Conservation (phyloP, 306 rosid species). For the Acacia melanoxylon region DNA sequence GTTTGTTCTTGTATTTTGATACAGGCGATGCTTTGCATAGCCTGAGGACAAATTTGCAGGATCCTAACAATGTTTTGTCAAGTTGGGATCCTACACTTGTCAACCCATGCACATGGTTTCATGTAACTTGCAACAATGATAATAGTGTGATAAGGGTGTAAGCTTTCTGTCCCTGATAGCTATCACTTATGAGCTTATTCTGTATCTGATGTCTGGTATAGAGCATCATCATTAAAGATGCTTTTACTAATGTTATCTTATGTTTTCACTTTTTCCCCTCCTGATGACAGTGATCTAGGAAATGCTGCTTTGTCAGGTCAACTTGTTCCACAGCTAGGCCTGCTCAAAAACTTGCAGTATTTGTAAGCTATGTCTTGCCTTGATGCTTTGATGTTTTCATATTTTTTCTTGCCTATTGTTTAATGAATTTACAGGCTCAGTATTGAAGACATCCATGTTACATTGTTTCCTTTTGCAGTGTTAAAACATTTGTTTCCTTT, state of each 20-base stretch:
- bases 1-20: conserved; percentile 30
- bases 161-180: conserved; percentile 39
- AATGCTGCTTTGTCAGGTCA: conserved; percentile 95
- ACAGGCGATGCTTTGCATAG: conserved; percentile 98
- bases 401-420: conserved; percentile 9
- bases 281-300: conserved; percentile 81
- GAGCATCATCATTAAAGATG: conserved; percentile 14
- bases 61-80: conserved; percentile 94
- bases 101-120: conserved; percentile 99
- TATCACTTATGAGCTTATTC: conserved; percentile 1
- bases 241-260: conserved; percentile 28
- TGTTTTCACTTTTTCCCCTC: conserved; percentile 24
- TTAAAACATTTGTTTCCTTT: not conserved
- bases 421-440: not conserved
- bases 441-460: conserved; percentile 1
- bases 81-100: conserved; percentile 99
- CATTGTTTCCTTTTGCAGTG: not conserved
- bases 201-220: not conserved
- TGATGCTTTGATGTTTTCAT: conserved; percentile 21
- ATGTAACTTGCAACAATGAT: conserved; percentile 97
- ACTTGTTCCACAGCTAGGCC: conserved; percentile 97
- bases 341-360: conserved; percentile 92
- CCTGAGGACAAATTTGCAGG: conserved; percentile 80
- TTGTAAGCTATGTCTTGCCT: conserved; percentile 58
- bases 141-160: conserved; percentile 98